phyloP scores from a whole-genome alignment of 1,139 yeast species.

The Saccharomycopsis phalli region DNA sequence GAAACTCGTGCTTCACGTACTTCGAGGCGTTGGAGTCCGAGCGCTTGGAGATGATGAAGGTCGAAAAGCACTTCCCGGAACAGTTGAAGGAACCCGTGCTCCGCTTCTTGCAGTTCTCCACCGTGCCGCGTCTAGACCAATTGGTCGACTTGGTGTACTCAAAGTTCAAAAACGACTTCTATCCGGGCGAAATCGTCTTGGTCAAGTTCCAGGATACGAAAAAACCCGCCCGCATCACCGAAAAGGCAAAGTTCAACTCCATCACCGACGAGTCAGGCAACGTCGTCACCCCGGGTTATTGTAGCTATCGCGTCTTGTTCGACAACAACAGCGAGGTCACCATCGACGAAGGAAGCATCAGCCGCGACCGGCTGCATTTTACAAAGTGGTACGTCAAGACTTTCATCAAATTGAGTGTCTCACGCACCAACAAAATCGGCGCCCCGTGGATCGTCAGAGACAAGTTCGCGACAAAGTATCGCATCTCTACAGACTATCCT shows the following conservation, averaged over 20 bases:
- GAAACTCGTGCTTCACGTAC: slow-evolving; percentile 82
- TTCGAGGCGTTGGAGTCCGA: slow-evolving; percentile 85
- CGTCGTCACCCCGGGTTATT: slow-evolving; percentile 48
- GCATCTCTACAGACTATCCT: slow-evolving; percentile 53
- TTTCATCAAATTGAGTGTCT: slow-evolving; percentile 75
- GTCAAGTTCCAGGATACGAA: slow-evolving; percentile 37
- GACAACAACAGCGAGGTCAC: slow-evolving; percentile 49
- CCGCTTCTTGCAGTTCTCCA: slow-evolving; percentile 72
- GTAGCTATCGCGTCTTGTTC: slow-evolving; percentile 58
- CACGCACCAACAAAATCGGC: slow-evolving; percentile 76
- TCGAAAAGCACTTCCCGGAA: slow-evolving; percentile 81
- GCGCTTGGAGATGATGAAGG: slow-evolving; percentile 53
- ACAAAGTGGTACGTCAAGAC: slow-evolving; percentile 88
- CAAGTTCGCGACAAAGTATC: slow-evolving; percentile 50
- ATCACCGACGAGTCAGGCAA: slow-evolving; percentile 31
- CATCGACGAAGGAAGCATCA: slow-evolving; percentile 63
- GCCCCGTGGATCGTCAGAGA: slow-evolving; percentile 97
- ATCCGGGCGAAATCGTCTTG: slow-evolving; percentile 81
- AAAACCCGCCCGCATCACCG: slow-evolving; percentile 47
- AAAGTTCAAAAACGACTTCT: slow-evolving; percentile 72
- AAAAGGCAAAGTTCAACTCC: slow-evolving; percentile 46
- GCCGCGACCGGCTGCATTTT: slow-evolving; percentile 78
- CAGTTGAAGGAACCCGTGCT: slow-evolving; percentile 87
- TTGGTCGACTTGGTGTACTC: slow-evolving; percentile 78
- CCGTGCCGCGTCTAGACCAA: slow-evolving; percentile 75